Evolutionary conservation across 768 basidiomycete genomes (phyloP).

Genomic region (Trametes villosa): DNA sequence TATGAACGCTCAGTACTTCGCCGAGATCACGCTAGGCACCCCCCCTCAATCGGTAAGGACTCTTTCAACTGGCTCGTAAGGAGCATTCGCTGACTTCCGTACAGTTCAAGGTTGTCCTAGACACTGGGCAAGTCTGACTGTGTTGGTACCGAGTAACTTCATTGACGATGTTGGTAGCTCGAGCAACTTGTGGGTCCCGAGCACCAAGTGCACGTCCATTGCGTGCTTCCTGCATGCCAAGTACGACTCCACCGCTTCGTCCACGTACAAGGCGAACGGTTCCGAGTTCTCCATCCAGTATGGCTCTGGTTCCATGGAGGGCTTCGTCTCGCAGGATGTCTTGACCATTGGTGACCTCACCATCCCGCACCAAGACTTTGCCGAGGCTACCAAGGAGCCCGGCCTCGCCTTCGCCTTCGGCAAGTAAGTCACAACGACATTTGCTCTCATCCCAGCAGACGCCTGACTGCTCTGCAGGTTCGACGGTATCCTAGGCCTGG

Average conservation of each 20-base stretch:
- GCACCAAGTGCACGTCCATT: conserved; percentile 78
- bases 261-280: conserved; percentile 89
- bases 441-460: too few species aligned
- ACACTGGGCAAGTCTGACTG: conserved; percentile 69
- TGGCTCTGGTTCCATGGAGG: conserved; percentile 96
- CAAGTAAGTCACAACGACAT: conserved; percentile 58
- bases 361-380: conserved; percentile 82
- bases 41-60: conserved; percentile 77
- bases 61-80: not conserved
- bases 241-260: conserved; percentile 81
- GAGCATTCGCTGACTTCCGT: conserved; percentile 10
- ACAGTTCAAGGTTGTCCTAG: conserved; percentile 92
- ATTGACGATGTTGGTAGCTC: conserved; percentile 53
- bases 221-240: conserved; percentile 94
- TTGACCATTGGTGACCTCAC: conserved; percentile 82
- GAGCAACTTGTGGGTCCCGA: conserved; percentile 95
- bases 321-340: conserved; percentile 86
- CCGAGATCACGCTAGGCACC: conserved; percentile 81
- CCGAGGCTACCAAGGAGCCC: conserved; percentile 94
- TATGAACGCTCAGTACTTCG: conserved; percentile 97
- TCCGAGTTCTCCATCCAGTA: conserved; percentile 89
- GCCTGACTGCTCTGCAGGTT: conserved; percentile 55
- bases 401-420: conserved; percentile 97
- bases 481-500: conserved; percentile 94
- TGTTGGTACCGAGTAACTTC: not conserved